These are phyloP conservation scores for Yamadazyma membranifaciens DNA, from an alignment of 1,139 yeast genomes.

Conservation along the genomic window DNA sequence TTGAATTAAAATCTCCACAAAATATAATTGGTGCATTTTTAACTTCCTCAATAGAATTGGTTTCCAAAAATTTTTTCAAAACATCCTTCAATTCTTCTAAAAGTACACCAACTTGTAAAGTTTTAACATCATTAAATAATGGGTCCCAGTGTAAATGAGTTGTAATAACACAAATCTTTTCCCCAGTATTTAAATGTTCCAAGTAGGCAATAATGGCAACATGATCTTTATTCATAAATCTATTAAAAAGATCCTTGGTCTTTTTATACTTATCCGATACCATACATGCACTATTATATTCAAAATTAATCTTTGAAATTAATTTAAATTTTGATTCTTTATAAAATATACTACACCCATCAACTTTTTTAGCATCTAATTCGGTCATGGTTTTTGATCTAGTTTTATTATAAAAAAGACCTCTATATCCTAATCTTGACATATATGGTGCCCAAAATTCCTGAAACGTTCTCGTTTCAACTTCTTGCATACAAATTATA, in stretches of 20 bases:
- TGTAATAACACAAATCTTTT: constrained; percentile 71
- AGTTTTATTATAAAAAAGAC: constrained; percentile 81
- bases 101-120: constrained; percentile 90
- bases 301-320: constrained; percentile 70
- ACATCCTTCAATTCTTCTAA: constrained; percentile 80
- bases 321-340: constrained; percentile 67
- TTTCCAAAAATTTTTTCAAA: constrained; percentile 50
- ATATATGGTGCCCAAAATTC: constrained; percentile 83
- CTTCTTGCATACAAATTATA: constrained; percentile 90
- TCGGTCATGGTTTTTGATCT: constrained; percentile 91
- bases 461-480: constrained; percentile 81
- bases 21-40: constrained; percentile 73
- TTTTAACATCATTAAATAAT: constrained; percentile 90
- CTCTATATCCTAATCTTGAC: constrained; percentile 73
- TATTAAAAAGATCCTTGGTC: constrained; percentile 90
- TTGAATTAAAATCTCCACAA: constrained; percentile 96
- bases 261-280: constrained; percentile 86
- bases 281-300: constrained; percentile 86
- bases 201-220: constrained; percentile 80
- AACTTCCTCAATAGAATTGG: constrained; percentile 49
- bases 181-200: constrained; percentile 72
- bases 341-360: constrained; percentile 95
- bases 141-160: constrained; percentile 99
- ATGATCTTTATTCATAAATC: constrained; percentile 95
- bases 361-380: constrained; percentile 82